Evolutionary conservation across 1,284 basidiomycete species (phyloP), one percentile per base, ranked within the genome.

Genomic region (Cerioporus squamosus): DNA sequence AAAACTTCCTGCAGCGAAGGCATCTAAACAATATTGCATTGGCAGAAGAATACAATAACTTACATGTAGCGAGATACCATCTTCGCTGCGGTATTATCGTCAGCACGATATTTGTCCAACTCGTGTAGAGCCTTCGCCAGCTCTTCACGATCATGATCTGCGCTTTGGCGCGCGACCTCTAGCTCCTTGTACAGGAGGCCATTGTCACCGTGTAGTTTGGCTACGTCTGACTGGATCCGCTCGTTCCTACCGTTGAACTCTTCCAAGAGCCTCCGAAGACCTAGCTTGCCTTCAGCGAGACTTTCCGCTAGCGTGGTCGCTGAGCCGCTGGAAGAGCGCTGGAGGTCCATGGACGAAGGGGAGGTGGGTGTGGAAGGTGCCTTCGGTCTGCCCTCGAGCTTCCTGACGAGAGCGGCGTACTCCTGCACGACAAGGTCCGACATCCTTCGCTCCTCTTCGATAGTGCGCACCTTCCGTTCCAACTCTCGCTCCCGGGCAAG

Each of bases 11-110:
- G 61, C 6, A 24, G 15, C 26, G 9, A 38, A 10, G 40, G 20
- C 3, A 42, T 29, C 26, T 17, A 18, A 42, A 7, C 17, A 17
- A 51, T 8, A 38, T 23, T 9, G 10, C 12, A 3, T 0, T 29
- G 44, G 55, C n/a, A n/a, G n/a, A 46, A 56, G 47, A 46, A 29
- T 53, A 29, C 6, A 29, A 29, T 31, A 50, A 45, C 66, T 18
- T 66, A 92, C 93, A 95, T 95, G 72, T 95, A 95, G 47, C 92
- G 83, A 53, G 93, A 88, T 29, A 95, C 93, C 80, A 95, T 93
- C 68, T 88, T 91, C 12, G 90, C 87, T 1, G 93, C 92, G 2
- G 87, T 84, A 14, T 80, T 83, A 61, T 95, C 92, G 60, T 94
- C 90, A n/a, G 86, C 73, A 59, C 79, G 75, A 43, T 84, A 77